Base-by-base conservation (phyloP, 345 rosid genomes). In the Euphorbia lathyris region DNA sequence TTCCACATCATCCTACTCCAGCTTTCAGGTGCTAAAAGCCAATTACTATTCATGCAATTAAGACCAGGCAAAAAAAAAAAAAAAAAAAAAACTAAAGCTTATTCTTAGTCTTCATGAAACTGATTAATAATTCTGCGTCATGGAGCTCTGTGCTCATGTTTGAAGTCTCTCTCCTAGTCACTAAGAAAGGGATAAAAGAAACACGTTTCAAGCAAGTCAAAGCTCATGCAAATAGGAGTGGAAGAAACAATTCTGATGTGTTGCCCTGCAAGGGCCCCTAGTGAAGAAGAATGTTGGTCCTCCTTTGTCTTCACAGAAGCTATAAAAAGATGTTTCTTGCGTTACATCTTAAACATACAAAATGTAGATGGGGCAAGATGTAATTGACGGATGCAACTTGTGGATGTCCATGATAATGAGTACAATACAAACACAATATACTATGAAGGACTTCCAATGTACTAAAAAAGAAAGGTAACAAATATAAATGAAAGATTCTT, bases 351-450 rank as follows among this genome's bases (percentile, higher is more conserved):
- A 40, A 40, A 40, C 43, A 2, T 40, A 40, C 6, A 40, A 40
- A 40, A 40, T 40, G 43, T 40, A 40, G 43, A 40, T 40, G 43
- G 12, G 11, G 29, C 27, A 52, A 50, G 23, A 51, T 23, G 29
- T 47, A 29, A 29, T 8, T 30, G 12, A 43, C 11, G 17, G 11
- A 14, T 14, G n/a, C 27, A 3, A 64, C 17, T 64, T 27, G 34
- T 64, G 36, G 36, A 7, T 66, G 11, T 20, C 58, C 58, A 66
- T 30, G 69, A 66, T 53, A n/a, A 67, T 52, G 32, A 32, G 45
- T 62, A 14, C 51, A 68, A 40, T 5, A 40, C 25, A n/a, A 42
- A 20, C 43, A 40, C 43, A 40, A 40, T 34, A 23, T 67, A 7
- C 25, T 14, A 38, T 67, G 25, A 38, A 38, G 53, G 3, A 34